These are phyloP conservation scores for Dendrostoma leiphaemia DNA, from an alignment of 2,329 filamentous ascomycete species.

Conservation along the genomic window DNA sequence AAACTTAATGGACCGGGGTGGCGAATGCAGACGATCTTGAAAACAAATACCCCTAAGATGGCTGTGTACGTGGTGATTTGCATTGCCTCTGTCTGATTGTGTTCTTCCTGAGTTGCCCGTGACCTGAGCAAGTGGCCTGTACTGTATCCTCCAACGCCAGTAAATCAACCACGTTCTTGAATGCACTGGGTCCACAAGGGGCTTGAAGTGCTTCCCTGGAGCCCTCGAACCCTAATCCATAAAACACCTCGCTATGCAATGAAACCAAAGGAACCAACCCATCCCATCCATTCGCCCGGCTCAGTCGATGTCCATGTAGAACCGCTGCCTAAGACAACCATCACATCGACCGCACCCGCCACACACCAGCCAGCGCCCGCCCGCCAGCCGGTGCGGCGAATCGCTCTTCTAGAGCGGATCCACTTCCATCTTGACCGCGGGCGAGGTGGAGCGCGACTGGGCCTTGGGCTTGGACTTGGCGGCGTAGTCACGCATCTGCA, in stretches of 20 bases:
- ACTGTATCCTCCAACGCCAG: neutral
- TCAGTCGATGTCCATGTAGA: neutral
- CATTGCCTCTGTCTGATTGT: neutral
- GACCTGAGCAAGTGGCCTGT: neutral
- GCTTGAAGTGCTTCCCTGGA: neutral
- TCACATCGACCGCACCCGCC: neutral
- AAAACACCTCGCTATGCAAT: conserved; percentile 33
- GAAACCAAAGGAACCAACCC: neutral
- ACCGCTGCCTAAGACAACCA: conserved; percentile 8
- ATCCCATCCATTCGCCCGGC: neutral
- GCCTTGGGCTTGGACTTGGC: conserved; percentile 34
- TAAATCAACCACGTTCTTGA: neutral
- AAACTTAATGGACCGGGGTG: conserved; percentile 15
- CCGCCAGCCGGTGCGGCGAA: conserved; percentile 1
- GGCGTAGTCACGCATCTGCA: conserved; percentile 26
- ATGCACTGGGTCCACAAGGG: neutral
- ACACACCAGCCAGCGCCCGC: neutral
- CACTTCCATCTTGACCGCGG: conserved; percentile 42
- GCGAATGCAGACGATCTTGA: neutral
- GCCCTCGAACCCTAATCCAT: conserved; percentile 16
- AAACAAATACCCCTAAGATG: too few relatives aligned
- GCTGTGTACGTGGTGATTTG: too few relatives aligned
- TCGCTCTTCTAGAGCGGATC: conserved; percentile 38
- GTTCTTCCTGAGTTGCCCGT: neutral
- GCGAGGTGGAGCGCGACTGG: conserved; percentile 24